A percentile compares a stretch with the other conserved stretches of the same genome.
Evolutionary conservation across 306 rosid genomes (phyloP).

Genomic region (Vigna trinervia): DNA sequence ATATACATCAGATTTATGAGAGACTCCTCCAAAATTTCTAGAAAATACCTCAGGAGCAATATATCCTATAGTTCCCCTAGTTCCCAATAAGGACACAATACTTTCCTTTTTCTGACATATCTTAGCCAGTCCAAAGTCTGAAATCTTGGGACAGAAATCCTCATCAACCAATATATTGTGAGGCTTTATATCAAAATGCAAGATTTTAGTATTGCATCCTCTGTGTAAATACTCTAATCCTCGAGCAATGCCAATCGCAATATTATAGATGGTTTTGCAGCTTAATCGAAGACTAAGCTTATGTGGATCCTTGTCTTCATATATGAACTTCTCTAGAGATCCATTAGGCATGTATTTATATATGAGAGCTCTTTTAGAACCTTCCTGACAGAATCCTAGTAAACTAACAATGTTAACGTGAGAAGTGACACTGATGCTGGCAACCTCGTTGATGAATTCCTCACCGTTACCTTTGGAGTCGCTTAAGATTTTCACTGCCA

Average conservation of each 20-base stretch:
- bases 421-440: not conserved
- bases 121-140: slow-evolving; percentile 57
- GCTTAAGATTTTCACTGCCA: not conserved
- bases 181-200: slow-evolving; percentile 60
- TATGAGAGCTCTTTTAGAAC: not conserved
- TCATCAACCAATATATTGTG: slow-evolving; percentile 46
- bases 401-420: not conserved
- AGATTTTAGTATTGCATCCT: slow-evolving; percentile 52
- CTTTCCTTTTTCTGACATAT: slow-evolving; percentile 45
- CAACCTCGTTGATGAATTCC: not conserved
- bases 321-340: not conserved
- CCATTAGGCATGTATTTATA: not conserved
- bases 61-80: slow-evolving; percentile 55
- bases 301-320: not conserved
- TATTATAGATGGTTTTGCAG: slow-evolving; percentile 10
- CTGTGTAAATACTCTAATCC: slow-evolving; percentile 55
- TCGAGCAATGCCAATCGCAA: slow-evolving; percentile 52
- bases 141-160: slow-evolving; percentile 47
- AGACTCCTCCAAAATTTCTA: slow-evolving; percentile 46
- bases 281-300: too few species aligned
- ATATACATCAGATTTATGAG: slow-evolving; percentile 54
- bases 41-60: slow-evolving; percentile 52
- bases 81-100: slow-evolving; percentile 38
- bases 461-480: not conserved
- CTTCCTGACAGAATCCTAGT: not conserved